Base-by-base conservation (phyloP, 2,329 filamentous ascomycete genomes). In the Cadophora gregata region DNA sequence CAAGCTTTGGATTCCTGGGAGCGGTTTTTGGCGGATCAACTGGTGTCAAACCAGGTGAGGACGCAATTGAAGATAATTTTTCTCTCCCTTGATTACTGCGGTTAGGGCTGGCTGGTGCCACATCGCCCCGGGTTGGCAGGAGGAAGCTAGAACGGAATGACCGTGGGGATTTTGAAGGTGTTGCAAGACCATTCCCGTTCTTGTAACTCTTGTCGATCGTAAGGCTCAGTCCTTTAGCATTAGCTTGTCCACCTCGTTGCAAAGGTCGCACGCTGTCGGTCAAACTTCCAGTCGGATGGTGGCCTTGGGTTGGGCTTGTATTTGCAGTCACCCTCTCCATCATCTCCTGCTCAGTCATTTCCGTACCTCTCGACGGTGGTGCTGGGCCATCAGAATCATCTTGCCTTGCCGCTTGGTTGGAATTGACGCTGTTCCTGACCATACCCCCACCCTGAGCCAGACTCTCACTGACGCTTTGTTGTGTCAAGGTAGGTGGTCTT, bases 251-350 rank as follows among this genome's bases (percentile, higher is more conserved):
- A 7, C 42, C 80, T 62, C 79, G 78, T 62, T 74, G 75, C 62
- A 97, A 81, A 21, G 93, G 91, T n/a, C 89, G 86, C 59, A 92
- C 88, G 77, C 93, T 97, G 73, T 95, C 92, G 45, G 88, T 86
- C 65, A 92, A 79, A 76, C 92, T 95, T 66, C 86, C 82, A 1
- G 83, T 77, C 4, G 83, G 77, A 71, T 84, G 79, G 68, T 88
- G 83, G 5, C 86, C 86, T 33, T 84, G 81, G 1, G 87, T 91
- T 33, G 91, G 91, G 71, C 90, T 94, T 3, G 90, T 89, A 75
- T 92, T 93, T 48, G 88, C 88, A 0, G 90, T 93, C 68, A 88
- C 83, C 72, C 88, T 86, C 74, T 93, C 91, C 56, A 87, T 85
- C 7, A 87, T 85, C 68, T 92, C 89, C 65, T 87, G 88, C 71